phyloP scores from a whole-genome alignment of 164 flowering plant genomes.

The Sextonia rubra region DNA sequence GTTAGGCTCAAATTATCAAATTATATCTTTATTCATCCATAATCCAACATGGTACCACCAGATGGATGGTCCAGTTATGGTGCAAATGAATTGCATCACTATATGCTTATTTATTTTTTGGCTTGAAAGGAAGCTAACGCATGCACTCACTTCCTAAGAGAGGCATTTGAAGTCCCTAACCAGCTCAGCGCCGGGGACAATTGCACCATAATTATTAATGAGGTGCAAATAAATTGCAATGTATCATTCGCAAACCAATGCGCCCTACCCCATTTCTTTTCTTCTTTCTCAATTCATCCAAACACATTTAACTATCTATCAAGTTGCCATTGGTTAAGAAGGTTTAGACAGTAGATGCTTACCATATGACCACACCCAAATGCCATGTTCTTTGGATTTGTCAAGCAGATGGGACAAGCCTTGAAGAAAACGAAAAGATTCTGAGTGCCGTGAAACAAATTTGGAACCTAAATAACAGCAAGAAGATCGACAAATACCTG shows the following conservation, averaged over 20 bases:
- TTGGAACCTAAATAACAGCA: background rate
- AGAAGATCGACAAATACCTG: background rate
- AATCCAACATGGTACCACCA: too few species aligned
- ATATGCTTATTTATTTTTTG: too few species aligned
- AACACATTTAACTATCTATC: too few species aligned
- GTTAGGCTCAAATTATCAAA: too few species aligned
- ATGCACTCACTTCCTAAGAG: too few species aligned
- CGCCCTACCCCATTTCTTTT: too few species aligned
- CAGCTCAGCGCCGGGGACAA: too few species aligned
- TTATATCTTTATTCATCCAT: too few species aligned
- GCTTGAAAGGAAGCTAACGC: too few species aligned
- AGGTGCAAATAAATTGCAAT: background rate
- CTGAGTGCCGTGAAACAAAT: background rate
- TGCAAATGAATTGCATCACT: background rate
- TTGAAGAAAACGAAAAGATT: constrained; percentile 8
- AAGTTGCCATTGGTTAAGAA: background rate
- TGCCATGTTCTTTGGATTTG: constrained; percentile 77
- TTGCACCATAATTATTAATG: too few species aligned
- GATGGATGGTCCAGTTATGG: background rate
- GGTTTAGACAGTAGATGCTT: constrained; percentile 14
- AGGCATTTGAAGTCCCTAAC: too few species aligned
- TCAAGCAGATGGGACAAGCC: constrained; percentile 83
- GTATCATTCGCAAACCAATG: background rate
- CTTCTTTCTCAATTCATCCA: too few species aligned
- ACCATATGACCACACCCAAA: constrained; percentile 87